Evolutionary conservation across 2,329 filamentous ascomycete species (phyloP), one percentile per base, ranked within the genome.

Genomic region (Orbilia oligospora): DNA sequence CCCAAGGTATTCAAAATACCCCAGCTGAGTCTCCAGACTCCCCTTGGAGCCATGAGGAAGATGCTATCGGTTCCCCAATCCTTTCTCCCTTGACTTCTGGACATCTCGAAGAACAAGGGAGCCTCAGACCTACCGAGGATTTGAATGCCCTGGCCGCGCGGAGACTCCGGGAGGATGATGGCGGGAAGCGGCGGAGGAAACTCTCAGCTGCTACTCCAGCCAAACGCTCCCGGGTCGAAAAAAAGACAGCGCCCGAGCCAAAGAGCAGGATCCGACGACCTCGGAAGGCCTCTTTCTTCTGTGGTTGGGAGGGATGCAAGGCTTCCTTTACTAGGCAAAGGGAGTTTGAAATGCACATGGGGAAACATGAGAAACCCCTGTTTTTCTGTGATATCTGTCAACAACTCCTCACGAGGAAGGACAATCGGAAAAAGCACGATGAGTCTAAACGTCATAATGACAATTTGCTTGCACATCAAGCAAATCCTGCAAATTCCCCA

Each of bases 271-370:
- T 67, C 27, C 67, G 53, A 24, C 18, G 65, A 41, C 73, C 73
- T 6, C 67, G 73, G 16, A 20, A 53, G 24, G 10, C 67, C 5
- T 22, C 53, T 0, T 63, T 66, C 10, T 41, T 56, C 2, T 76
- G 71, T 18, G 30, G n/a, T 27, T 53, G 27, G n/a, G 27, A 53
- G 20, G n/a, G 6, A 9, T 78, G 75, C 12, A 24, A 16, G 5
- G 18, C 44, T 14, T 10, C 22, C 22, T 78, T 71, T 38, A 78
- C 75, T 0, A 46, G 61, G n/a, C 18, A 64, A 22, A 33, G 75
- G 1, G 18, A 55, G 1, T 69, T 78, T 3, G 53, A 78, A 27
- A 33, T 69, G 30, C 75, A 78, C 24, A 68, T 68, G 46, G 56
- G 41, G 6, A 58, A 64, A 36, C 75, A 78, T 33, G 67, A 56